Base-by-base conservation (phyloP, 2,329 filamentous ascomycete genomes). In the Clarireedia hainanense region DNA sequence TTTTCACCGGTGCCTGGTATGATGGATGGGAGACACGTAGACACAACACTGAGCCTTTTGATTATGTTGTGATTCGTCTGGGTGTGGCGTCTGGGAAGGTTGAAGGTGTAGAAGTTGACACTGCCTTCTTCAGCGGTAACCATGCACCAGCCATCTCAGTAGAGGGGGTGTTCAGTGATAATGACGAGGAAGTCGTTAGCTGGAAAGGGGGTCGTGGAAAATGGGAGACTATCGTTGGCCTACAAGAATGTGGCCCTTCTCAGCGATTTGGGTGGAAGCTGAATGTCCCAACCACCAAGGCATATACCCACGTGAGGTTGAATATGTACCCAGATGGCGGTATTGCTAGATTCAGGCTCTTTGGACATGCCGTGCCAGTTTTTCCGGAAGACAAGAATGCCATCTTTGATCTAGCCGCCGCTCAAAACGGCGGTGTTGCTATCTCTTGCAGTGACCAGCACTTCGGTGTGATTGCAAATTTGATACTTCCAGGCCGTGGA, bases 311-410 rank as follows among this genome's bases (percentile, higher is more conserved):
- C 69, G 86, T 91, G 42, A 76, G 88, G 36, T 75, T 94, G 55
- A 87, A 89, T 69, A 91, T 91, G 89, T 91, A 89, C 68, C 87
- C 89, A 0, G 89, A 94, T 67, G 89, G 89, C 49, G 89, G 89
- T 49, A 92, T 94, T 65, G 88, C 88, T 40, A 76, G 89, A 51
- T 91, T 92, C 73, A 78, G 88, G 23, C 79, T 92, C 1, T 91
- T 86, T 66, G 89, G 89, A 5, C 79, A 83, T 59, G 88, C 86
- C 1, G 80, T 90, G 1, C 87, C 88, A 4, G 84, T 92, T 2
- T 89, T 91, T 67, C 87, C 88, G 1, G 74, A 80, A 26, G 80
- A 87, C 64, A 72, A 75, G 26, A 76, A 80, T 6, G 83, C 80
- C 57, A 75, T 89, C 20, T 82, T 92, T 61, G 89, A 92, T 68